A percentile compares a stretch with the other conserved stretches of the same genome.
These are phyloP conservation scores for Durio zibethinus DNA, from an alignment of 345 rosid genomes.

Conservation along the genomic window DNA sequence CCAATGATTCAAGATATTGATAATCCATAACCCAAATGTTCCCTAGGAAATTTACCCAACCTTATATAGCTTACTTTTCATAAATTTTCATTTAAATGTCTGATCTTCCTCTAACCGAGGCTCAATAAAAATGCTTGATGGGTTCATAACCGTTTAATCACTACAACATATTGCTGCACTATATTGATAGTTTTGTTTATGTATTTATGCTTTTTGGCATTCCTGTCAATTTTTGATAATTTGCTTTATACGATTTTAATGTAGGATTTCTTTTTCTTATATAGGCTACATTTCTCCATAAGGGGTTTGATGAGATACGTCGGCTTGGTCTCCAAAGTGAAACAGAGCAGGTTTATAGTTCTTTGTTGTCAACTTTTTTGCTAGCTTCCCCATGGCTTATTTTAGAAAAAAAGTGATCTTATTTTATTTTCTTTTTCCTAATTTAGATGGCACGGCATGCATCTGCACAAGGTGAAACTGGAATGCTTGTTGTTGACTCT, in stretches of 20 bases:
- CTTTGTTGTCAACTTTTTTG: not conserved
- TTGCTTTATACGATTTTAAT: not conserved
- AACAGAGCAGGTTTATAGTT: conserved; percentile 74
- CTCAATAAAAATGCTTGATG: not conserved
- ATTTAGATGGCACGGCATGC: conserved; percentile 77
- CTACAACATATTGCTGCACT: not conserved
- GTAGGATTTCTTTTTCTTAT: conserved; percentile 11
- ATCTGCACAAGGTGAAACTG: conserved; percentile 77
- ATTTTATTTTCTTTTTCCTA: conserved; percentile 21
- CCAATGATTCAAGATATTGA: not conserved
- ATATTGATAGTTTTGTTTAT: not conserved
- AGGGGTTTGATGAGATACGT: conserved; percentile 97
- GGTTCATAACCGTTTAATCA: not conserved
- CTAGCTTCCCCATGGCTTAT: conserved; percentile 7
- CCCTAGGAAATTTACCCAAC: not conserved
- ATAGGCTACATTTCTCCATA: conserved; percentile 81
- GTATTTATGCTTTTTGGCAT: not conserved
- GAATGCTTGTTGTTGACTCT: conserved; percentile 94
- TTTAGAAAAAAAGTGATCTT: not conserved
- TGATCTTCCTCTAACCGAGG: not conserved
- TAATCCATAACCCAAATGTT: not conserved
- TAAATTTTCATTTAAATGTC: not conserved
- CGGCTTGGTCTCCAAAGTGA: conserved; percentile 83
- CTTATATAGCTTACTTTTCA: not conserved
- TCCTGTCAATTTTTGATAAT: not conserved